Percentiles rank a stretch among this genome's conserved stretches.
These are phyloP conservation scores for Blastobotrys illinoisensis DNA, from an alignment of 1,139 yeast species.

Conservation along the genomic window DNA sequence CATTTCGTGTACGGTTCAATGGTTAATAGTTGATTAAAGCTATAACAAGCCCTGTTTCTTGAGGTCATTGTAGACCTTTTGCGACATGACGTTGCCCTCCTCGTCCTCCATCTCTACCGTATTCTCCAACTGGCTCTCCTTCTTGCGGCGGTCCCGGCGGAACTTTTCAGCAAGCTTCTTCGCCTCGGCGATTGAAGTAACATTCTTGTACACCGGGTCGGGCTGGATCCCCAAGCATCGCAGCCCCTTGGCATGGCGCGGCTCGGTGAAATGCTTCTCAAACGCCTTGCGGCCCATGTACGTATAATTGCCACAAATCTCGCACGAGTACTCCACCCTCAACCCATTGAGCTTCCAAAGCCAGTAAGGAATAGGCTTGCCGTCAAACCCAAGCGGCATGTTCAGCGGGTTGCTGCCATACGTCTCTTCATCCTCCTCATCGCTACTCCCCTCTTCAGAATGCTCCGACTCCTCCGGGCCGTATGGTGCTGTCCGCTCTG, in stretches of 20 bases:
- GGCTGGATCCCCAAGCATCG: slow-evolving; percentile 67
- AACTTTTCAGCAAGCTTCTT: slow-evolving; percentile 47
- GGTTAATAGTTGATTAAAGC: background rate
- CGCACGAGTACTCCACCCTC: slow-evolving; percentile 68
- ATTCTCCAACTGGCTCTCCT: slow-evolving; percentile 46
- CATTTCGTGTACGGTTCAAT: no score
- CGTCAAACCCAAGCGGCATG: slow-evolving; percentile 81
- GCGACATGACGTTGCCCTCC: slow-evolving; percentile 88
- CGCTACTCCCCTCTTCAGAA: slow-evolving; percentile 20
- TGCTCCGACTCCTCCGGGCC: slow-evolving; percentile 19
- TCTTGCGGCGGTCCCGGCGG: slow-evolving; percentile 37
- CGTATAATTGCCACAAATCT: slow-evolving; percentile 72
- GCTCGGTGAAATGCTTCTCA: slow-evolving; percentile 65
- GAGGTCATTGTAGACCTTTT: slow-evolving; percentile 73
- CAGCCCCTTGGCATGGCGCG: slow-evolving; percentile 69
- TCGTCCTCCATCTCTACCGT: slow-evolving; percentile 83
- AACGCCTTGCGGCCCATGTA: slow-evolving; percentile 73
- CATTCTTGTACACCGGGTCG: slow-evolving; percentile 52
- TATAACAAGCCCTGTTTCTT: slow-evolving; percentile 75
- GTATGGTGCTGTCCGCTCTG: slow-evolving; percentile 26
- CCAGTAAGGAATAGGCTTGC: slow-evolving; percentile 92
- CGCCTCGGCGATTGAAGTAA: slow-evolving; percentile 67
- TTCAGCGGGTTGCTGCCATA: slow-evolving; percentile 42
- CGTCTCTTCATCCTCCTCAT: slow-evolving; percentile 24
- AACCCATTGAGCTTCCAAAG: slow-evolving; percentile 84